Conservation (phyloP, 345 rosid genomes). For the Melastoma malabathricum region DNA sequence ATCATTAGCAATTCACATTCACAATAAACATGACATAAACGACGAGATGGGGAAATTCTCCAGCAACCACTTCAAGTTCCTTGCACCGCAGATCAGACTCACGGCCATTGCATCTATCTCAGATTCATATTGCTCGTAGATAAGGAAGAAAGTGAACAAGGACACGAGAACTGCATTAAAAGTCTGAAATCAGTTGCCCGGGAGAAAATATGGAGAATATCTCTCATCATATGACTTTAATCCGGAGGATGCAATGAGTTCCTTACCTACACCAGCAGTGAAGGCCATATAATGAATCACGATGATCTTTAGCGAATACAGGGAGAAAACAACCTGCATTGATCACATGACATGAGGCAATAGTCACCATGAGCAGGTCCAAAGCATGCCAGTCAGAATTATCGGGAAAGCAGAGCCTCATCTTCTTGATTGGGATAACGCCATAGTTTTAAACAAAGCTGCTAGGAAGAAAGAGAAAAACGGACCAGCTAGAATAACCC, state of each 20-base stretch:
- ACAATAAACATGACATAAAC: slow-evolving; percentile 8
- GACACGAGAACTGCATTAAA: slow-evolving; percentile 47
- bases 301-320: slow-evolving; percentile 32
- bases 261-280: slow-evolving; percentile 41
- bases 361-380: background rate
- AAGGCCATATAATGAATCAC: slow-evolving; percentile 24
- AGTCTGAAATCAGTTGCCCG: slow-evolving; percentile 7
- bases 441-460: no score
- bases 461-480: no score
- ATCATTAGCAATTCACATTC: background rate
- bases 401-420: background rate
- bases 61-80: slow-evolving; percentile 17
- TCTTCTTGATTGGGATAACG: background rate
- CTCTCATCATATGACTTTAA: background rate
- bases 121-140: slow-evolving; percentile 68
- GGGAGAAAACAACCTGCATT: slow-evolving; percentile 29
- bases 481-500: no score
- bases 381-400: background rate
- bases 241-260: background rate
- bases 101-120: slow-evolving; percentile 39
- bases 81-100: slow-evolving; percentile 14
- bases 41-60: slow-evolving; percentile 19
- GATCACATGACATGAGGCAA: slow-evolving; percentile 1
- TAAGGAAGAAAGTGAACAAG: slow-evolving; percentile 61
- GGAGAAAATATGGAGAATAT: background rate